These are phyloP conservation scores for Penicillium fimorum DNA, from an alignment of 495 filamentous ascomycete genomes.

Conservation along the genomic window DNA sequence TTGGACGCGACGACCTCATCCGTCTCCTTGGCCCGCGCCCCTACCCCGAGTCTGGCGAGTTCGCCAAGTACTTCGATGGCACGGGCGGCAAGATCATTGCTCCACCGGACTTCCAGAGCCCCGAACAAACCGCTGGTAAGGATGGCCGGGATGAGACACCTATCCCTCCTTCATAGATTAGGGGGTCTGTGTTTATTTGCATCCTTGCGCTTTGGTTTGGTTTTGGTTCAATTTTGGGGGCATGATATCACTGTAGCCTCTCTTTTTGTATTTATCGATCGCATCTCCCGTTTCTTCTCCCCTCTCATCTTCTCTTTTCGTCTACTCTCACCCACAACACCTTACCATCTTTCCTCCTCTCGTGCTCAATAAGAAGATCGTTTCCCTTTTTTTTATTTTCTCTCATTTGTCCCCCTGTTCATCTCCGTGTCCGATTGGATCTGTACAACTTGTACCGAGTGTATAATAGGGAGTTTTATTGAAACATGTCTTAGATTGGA, in stretches of 20 bases:
- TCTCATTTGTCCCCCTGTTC: conserved; percentile 4
- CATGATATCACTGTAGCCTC: conserved; percentile 32
- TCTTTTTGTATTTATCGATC: conserved; percentile 44
- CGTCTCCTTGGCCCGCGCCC: conserved; percentile 78
- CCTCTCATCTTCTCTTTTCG: conserved; percentile 24
- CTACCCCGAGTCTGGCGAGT: conserved; percentile 82
- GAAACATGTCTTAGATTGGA: conserved; percentile 3
- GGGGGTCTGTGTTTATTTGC: conserved; percentile 18
- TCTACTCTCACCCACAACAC: conserved; percentile 19
- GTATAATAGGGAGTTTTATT: conserved; percentile 16
- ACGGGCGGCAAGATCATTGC: conserved; percentile 47
- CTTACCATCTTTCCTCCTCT: conserved; percentile 16
- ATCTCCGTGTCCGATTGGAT: conserved; percentile 5
- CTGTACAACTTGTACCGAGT: conserved; percentile 9
- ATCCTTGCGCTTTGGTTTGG: conserved; percentile 15
- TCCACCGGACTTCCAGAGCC: conserved; percentile 52
- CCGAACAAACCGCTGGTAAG: conserved; percentile 36
- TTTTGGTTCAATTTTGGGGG: conserved; percentile 22
- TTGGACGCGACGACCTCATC: conserved; percentile 86
- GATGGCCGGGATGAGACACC: conserved; percentile 47
- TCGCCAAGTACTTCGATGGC: conserved; percentile 84
- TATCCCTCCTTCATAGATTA: conserved; percentile 38
- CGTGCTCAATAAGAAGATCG: conserved; percentile 15
- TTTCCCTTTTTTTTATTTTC: conserved; percentile 2
- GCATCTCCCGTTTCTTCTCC: conserved; percentile 28